Base-by-base conservation (phyloP, 2,329 filamentous ascomycete genomes). In the Pseudogymnoascus sp. region DNA sequence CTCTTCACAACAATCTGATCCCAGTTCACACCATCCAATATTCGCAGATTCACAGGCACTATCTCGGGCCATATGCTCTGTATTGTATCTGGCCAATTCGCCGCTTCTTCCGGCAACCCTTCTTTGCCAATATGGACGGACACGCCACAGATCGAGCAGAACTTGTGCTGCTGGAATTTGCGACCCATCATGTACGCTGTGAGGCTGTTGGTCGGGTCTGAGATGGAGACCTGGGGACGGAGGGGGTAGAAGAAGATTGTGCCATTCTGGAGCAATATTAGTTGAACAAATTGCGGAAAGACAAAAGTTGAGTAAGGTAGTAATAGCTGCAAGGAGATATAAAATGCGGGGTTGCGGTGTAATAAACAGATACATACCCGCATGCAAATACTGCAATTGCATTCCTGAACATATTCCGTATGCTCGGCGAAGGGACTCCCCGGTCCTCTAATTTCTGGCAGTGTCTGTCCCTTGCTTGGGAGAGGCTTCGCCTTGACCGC, bases 401-500 rank as follows among this genome's bases (percentile, higher is more conserved):
- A 41, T 61, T 61, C 59, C 31, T 61, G 37, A 14, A 61, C n/a
- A 52, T 61, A 61, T 25, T 38, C 41, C 28, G 4, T 33, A 33
- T 55, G 49, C 16, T 33, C 28, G 3, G n/a, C 4, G 4, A 33
- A 55, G 28, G 28, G 49, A 16, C 49, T 33, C 14, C 49, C 49
- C 7, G 49, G 45, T 14, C 49, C 49, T 55, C 49, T 55, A 55
- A 55, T 55, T 33, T 55, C 28, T n/a, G n/a, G 59, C 8, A 60
- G 45, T 9, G 33, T 12, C 67, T 55, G 49, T n/a, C 45, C 45
- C 49, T 55, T 55, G 25, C 49, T 55, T 55, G 49, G 28, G n/a
- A 70, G 63, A 4, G 67, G 59, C 12, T 67, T 65, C 2, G 66
- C 61, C 6, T 58, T 37, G 12, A 69, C 62, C 8, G 62, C 64